Evolutionary conservation across 805 yeast species (phyloP), one percentile per base, ranked within the genome.

Genomic region (Starmerella asiatica): DNA sequence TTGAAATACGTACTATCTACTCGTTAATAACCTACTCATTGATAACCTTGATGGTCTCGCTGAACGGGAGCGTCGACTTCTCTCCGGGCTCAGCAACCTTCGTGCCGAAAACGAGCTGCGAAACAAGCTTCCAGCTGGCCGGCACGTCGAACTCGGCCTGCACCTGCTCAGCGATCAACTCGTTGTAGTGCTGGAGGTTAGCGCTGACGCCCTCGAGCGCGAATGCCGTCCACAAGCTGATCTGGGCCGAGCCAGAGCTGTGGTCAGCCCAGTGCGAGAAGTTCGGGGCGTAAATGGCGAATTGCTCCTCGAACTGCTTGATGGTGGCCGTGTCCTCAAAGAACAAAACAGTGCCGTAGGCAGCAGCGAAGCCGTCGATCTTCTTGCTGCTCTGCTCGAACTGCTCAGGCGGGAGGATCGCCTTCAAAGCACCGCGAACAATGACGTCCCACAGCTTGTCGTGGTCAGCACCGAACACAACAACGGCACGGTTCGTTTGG

Each of bases 131-230:
- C 71, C 72, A 69, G 36, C 56, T 51, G 35, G 51, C 54, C 41
- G 72, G 72, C 21, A 65, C 57, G 32, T 50, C 53, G 48, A 61
- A 67, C 45, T 62, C 58, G 47, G 64, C 46, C 36, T 64, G 65
- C 16, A 56, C 48, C 21, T 34, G 36, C 29, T 53, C 62, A 47
- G 60, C 59, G 37, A 70, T 64, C 35, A 58, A 57, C 35, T 63
- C 68, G 54, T 66, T 68, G 63, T 64, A 71, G 56, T 70, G 75
- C 57, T 70, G 76, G 48, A 70, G 59, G 49, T 67, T 69, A 45
- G 63, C 71, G 46, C 74, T 75, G 32, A 69, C 53, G 17, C 33
- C 33, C 41, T 65, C 53, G 24, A 58, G 60, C 37, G 62, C 59
- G 21, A 70, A 56, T 21, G 69, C 69, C 31, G 70, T 56, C 76